Base-by-base conservation (phyloP, 495 filamentous ascomycete genomes). In the Xylaria nigripes region DNA sequence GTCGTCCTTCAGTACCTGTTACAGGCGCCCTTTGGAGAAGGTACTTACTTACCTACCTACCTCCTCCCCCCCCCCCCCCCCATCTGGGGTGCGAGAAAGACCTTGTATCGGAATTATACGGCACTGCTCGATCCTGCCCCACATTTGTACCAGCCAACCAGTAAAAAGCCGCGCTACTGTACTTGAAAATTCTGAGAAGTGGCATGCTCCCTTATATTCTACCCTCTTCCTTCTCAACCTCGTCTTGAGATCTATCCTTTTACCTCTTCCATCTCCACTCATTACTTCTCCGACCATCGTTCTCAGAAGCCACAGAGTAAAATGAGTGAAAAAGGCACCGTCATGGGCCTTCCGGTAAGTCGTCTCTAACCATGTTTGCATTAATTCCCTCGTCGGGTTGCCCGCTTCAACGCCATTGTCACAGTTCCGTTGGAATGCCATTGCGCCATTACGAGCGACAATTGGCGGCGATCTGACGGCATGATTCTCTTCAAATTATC, bases 261-360 rank as follows among this genome's bases (percentile, higher is more conserved):
- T 7, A 60, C 38, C 36, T n/a, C 12, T 12, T 40, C 16, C 30
- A 68, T 72, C 72, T 75, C 72, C 74, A 75, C 70, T 72, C 70
- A 65, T 25, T 69, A 59, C 57, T 67, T 70, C 71, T 72, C 67
- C 67, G 72, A 71, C 74, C 71, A 61, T 54, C 25, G 49, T 68
- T 68, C 63, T 71, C 68, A 67, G 65, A 70, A 42, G 64, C 55
- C 57, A 68, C 70, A 16, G 36, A 18, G n/a, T 69, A 88, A 87
- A 58, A 89, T 90, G 86, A 77, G 83, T 42, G 66, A 71, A 29
- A 57, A 72, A 30, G 62, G 52, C 19, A 66, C 67, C 74, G 78
- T 91, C 70, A 75, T 95, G 82, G 90, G 90, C 81, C 93, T 96
- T 89, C 90, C 85, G 67, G 84, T 86, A 80, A 79, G 81, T 73